Base-by-base conservation (phyloP, 106 monocot genomes). In the Vanilla planifolia region DNA sequence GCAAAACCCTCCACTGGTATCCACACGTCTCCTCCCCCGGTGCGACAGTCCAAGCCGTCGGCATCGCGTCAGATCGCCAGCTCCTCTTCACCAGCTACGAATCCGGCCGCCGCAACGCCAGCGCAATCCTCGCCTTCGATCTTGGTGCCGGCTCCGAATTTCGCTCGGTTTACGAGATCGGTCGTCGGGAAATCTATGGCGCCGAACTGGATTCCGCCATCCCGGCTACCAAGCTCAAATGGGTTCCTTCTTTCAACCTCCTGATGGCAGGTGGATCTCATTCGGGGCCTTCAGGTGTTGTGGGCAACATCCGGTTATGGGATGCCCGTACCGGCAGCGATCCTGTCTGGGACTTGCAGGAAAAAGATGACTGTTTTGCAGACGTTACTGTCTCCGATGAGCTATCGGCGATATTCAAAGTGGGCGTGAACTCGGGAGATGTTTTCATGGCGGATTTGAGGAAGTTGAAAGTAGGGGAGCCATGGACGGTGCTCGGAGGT, bases 191-290 rank as follows among this genome's bases (percentile, higher is more conserved):
- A 43, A 66, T 81, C 11, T 86, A 72, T 50, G 77, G 86, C 0
- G 80, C 86, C 0, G 86, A 86, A 60, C 63, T 78, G 9, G 77
- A 86, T 20, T 75, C 86, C 4, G 86, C 74, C 32, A 76, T 86
- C 8, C 86, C 80, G 1, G 77, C 80, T 0, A 86, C 80, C 0
- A 74, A 81, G 58, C 74, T 78, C 43, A 61, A 62, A 23, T 83
- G 83, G 83, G 50, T 75, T 2, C 43, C 69, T 1, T 51, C 35
- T n/a, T 27, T 37, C 7, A 51, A 36, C 22, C 58, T 83, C 21
- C 50, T 83, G 15, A 74, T 83, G 78, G 63, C 83, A 1, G 58
- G 78, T 1, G 83, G 83, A 9, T 70, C 83, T 7, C 78, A 83
- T 37, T 43, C 33, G 30, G 74, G 83, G 11, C 83, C 83, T 16